Conservation (phyloP, 208 protist species). For the Lotmaria passim region DNA sequence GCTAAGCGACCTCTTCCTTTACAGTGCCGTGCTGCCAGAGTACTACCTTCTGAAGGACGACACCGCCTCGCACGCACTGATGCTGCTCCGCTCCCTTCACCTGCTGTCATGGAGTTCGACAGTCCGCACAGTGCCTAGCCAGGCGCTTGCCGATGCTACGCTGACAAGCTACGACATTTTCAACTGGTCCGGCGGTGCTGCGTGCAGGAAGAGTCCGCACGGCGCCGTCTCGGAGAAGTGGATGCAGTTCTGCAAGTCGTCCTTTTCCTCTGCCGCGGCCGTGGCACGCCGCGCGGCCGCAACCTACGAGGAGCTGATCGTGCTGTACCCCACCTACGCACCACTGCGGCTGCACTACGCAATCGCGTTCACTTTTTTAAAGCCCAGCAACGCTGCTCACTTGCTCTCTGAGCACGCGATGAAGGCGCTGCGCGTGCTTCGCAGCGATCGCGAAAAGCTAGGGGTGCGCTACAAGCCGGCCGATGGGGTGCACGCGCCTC, state of each 20-base stretch:
- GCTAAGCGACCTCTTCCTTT: constrained; percentile 44
- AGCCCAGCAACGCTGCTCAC: neutral
- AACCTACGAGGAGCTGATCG: constrained; percentile 86
- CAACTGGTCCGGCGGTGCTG: constrained; percentile 49
- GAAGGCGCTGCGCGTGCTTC: constrained; percentile 30
- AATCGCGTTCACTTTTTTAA: constrained; percentile 28
- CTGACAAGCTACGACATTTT: constrained; percentile 34
- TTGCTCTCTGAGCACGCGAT: constrained; percentile 17
- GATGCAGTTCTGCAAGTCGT: constrained; percentile 60
- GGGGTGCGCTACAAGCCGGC: constrained; percentile 17
- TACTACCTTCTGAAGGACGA: constrained; percentile 68
- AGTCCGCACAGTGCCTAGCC: constrained; percentile 19
- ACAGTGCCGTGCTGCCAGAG: constrained; percentile 59
- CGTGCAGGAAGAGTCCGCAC: constrained; percentile 23
- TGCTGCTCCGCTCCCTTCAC: constrained; percentile 56
- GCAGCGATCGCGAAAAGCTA: constrained; percentile 22
- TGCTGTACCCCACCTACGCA: constrained; percentile 55
- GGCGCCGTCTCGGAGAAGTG: constrained; percentile 26
- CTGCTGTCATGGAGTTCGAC: constrained; percentile 45
- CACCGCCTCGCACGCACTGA: constrained; percentile 36
- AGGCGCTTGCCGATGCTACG: neutral
- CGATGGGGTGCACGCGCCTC: constrained; percentile 32
- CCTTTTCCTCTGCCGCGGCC: constrained; percentile 36
- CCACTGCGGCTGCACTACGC: constrained; percentile 82
- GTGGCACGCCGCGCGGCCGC: constrained; percentile 51